phyloP scores from a whole-genome alignment of 2,329 filamentous ascomycete species.

The Colletotrichum aenigma region DNA sequence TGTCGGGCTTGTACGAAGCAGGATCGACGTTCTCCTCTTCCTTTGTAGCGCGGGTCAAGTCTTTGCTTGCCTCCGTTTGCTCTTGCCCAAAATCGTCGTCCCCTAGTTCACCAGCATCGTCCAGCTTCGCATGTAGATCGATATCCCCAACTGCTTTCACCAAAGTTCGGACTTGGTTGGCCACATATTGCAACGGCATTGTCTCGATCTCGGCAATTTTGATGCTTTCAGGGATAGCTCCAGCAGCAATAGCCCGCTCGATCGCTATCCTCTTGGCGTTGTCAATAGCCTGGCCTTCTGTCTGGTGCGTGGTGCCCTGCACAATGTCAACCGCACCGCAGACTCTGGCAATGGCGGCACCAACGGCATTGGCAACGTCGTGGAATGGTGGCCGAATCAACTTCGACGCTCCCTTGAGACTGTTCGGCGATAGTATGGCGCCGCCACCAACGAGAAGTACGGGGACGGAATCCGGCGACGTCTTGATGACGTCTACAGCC shows the following conservation, averaged over 20 bases:
- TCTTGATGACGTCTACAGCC: conserved; percentile 30
- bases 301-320: conserved; percentile 22
- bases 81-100: conserved; percentile 51
- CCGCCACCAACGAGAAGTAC: conserved; percentile 66
- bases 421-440: conserved; percentile 60
- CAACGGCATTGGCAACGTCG: conserved; percentile 68
- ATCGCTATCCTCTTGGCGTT: conserved; percentile 23
- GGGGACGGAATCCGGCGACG: conserved; percentile 26
- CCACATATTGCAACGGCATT: conserved; percentile 39
- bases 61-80: conserved; percentile 36
- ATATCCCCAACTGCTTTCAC: conserved; percentile 44
- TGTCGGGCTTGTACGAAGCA: background rate
- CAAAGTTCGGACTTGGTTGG: conserved; percentile 35
- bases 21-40: conserved; percentile 50
- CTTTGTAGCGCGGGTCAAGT: conserved; percentile 39
- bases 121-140: conserved; percentile 42
- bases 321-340: conserved; percentile 53
- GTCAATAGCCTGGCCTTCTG: conserved; percentile 23
- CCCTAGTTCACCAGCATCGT: conserved; percentile 28
- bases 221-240: conserved; percentile 29
- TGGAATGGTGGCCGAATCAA: conserved; percentile 62
- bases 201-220: conserved; percentile 45
- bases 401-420: conserved; percentile 58
- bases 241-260: conserved; percentile 20
- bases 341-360: conserved; percentile 65